Evolutionary conservation across 1,284 basidiomycete species (phyloP), one percentile per base, ranked within the genome.

Genomic region (Ustilago crameri): DNA sequence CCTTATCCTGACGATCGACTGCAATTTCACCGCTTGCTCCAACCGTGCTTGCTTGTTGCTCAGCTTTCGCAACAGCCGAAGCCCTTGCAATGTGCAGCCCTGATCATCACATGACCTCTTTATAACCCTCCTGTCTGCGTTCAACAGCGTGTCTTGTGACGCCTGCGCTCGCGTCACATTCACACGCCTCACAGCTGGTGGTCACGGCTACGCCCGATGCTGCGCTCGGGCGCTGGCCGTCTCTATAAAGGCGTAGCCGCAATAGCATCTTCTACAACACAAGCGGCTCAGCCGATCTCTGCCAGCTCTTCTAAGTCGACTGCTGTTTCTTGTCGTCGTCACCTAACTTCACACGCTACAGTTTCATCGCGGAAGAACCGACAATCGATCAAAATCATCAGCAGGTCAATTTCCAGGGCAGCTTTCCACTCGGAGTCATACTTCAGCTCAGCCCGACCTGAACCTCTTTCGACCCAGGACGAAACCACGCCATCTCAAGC

Each of bases 211-310:
- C 17, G 49, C 37, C 57, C 53, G 53, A 67, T 67, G 64, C 64
- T 67, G 51, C 64, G 64, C 24, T 60, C 64, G 45, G 30, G 64
- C 45, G 52, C 23, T 9, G 51, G 56, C 34, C 53, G 53, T 55
- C 64, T 66, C 24, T 41, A 41, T 26, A 61, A 41, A 23, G 53
- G 64, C 58, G 54, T 56, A 60, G 64, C 54, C 46, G 57, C 23
- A 43, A 14, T 55, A 43, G n/a, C 43, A 41, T 32, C 44, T 26
- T 27, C 45, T 26, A 9, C 37, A 17, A 23, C 46, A 10, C 3
- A 34, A 20, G 22, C 18, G 27, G 26, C n/a, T 47, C 32, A 34
- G 32, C 18, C 23, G n/a, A 8, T 9, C 37, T 47, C 45, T 32
- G 10, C 22, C 18, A n/a, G 26, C 30, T 24, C 24, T 15, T 18